phyloP scores from a whole-genome alignment of 148 eudicot species.

The Polygonum maritimum region DNA sequence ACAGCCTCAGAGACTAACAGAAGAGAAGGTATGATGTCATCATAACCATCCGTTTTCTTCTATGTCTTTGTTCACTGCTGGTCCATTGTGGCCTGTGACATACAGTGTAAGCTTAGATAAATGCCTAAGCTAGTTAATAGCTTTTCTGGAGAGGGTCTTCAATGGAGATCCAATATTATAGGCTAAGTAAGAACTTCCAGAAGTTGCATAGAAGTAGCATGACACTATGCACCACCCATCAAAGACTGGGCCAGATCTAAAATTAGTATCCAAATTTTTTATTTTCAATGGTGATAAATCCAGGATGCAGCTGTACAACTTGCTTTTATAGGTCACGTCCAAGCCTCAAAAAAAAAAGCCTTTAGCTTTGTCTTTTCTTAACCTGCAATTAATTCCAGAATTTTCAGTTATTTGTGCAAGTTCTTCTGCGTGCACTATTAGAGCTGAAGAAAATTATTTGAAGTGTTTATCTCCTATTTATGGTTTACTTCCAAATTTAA shows the following conservation, averaged over 20 bases:
- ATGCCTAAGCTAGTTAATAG: background rate
- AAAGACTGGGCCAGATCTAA: background rate
- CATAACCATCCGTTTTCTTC: background rate
- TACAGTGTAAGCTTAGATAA: background rate
- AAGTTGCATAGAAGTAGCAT: background rate
- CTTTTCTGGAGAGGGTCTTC: background rate
- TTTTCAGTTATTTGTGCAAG: background rate
- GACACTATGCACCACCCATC: background rate
- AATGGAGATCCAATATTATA: background rate
- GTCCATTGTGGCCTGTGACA: background rate
- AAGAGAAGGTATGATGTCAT: slow-evolving; percentile 20
- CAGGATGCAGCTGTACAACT: background rate
- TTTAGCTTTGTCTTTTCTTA: background rate
- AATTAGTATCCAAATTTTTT: background rate
- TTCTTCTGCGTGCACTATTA: background rate
- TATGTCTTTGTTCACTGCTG: background rate
- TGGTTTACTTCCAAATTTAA: background rate
- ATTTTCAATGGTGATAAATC: background rate
- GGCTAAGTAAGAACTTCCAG: background rate
- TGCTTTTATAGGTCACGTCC: background rate
- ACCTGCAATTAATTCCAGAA: background rate
- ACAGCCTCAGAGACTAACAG: slow-evolving; percentile 6
- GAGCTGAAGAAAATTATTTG: background rate
- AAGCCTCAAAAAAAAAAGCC: background rate
- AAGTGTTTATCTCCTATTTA: background rate